phyloP scores from a whole-genome alignment of 208 protist species.

The Strigomonas culicis region DNA sequence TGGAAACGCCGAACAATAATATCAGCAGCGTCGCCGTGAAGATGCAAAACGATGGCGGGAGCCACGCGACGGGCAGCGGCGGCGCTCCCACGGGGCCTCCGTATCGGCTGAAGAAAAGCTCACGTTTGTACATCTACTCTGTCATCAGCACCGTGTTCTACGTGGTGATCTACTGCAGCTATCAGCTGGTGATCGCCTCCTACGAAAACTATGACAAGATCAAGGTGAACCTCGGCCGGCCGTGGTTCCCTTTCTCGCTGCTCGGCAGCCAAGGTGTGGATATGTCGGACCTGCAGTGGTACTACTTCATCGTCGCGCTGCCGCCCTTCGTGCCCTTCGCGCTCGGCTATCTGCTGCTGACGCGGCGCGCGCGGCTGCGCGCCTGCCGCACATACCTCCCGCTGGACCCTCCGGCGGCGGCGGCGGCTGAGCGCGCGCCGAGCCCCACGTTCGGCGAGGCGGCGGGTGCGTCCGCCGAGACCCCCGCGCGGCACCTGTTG shows the following conservation, averaged over 20 bases:
- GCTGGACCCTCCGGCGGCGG: neutral
- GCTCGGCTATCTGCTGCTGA: conserved; percentile 34
- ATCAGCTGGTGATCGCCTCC: conserved; percentile 26
- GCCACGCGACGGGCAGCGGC: neutral
- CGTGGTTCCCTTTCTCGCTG: conserved; percentile 41
- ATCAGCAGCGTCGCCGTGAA: no score
- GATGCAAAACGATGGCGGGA: neutral
- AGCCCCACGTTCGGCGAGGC: neutral
- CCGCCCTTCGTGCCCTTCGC: conserved; percentile 36
- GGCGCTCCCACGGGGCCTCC: neutral
- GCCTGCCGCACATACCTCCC: neutral
- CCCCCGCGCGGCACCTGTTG: neutral
- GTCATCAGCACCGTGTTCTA: conserved; percentile 19
- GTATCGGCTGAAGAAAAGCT: conserved; percentile 29
- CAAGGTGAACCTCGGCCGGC: conserved; percentile 21
- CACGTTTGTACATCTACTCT: conserved; percentile 34
- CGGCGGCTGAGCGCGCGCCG: neutral
- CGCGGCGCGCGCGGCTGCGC: conserved; percentile 16
- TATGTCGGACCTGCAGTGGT: conserved; percentile 61
- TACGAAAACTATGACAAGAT: conserved; percentile 26
- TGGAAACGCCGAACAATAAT: no score
- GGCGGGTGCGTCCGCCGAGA: neutral
- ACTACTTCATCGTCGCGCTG: conserved; percentile 43
- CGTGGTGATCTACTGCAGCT: conserved; percentile 20
- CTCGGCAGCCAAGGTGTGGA: conserved; percentile 59